Conservation (phyloP, 23 red algal genomes). For the Agarophyton chilense region DNA sequence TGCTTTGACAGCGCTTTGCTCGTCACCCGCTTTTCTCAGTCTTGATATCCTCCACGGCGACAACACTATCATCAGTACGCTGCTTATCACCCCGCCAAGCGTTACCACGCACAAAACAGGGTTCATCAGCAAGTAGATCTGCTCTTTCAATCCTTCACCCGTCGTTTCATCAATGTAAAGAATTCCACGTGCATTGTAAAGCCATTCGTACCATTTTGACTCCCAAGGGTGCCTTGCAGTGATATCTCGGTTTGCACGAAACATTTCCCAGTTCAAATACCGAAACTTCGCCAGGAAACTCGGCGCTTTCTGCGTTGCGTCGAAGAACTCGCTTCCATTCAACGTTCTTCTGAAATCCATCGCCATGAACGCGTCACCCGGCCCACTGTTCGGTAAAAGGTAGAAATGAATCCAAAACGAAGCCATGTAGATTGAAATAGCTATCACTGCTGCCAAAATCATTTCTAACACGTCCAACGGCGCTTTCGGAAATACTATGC, state of each 20-base stretch:
- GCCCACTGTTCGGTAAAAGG: constrained; percentile 72
- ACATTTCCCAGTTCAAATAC: constrained; percentile 96
- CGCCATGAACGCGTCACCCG: constrained; percentile 92
- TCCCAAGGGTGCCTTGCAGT: constrained; percentile 84
- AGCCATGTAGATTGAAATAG: constrained; percentile 69
- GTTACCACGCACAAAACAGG: constrained; percentile 63
- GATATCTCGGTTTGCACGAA: constrained; percentile 85
- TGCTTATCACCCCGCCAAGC: constrained; percentile 24
- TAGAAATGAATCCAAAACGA: constrained; percentile 92
- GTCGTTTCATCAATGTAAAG: constrained; percentile 83
- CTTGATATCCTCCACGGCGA: not conserved
- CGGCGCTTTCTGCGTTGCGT: not conserved
- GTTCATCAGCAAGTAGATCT: constrained; percentile 93
- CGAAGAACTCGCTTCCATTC: constrained; percentile 76
- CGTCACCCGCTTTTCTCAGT: not conserved
- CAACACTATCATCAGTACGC: constrained; percentile 32
- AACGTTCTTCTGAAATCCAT: constrained; percentile 78
- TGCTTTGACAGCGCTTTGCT: not conserved
- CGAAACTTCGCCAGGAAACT: constrained; percentile 76
- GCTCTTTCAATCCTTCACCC: constrained; percentile 26
- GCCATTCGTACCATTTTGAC: constrained; percentile 92
- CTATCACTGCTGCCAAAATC: constrained; percentile 57
- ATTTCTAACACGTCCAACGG: constrained; percentile 79
- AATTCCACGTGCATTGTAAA: constrained; percentile 85
- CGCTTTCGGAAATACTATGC: constrained; percentile 32